Base-by-base conservation (phyloP, 805 yeast species). In the Candida manassasensis region DNA sequence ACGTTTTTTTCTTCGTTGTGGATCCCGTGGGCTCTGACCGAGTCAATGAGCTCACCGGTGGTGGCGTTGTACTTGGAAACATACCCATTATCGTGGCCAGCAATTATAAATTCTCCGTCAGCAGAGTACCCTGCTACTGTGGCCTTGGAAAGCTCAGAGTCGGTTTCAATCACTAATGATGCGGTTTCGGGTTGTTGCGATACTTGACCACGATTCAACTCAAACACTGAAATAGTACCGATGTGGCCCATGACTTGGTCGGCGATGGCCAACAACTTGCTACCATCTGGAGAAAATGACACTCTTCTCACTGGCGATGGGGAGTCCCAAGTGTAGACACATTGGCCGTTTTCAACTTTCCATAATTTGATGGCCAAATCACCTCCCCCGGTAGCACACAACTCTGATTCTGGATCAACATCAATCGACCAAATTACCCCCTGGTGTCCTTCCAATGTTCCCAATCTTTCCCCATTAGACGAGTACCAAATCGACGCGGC, bases 381-480 rank as follows among this genome's bases (percentile, higher is more conserved):
- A 37, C 96, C 96, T 43, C 93, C 79, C 22, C 96, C 97, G 3
- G 98, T 89, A 38, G 81, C 77, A 45, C 86, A 79, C 43, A 74
- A 73, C 27, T 72, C 68, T n/a, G 90, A 71, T 38, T 74, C 72
- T 27, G 67, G 60, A 59, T 86, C 93, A 30, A 88, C 81, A 58
- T 89, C 97, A 45, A 93, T 81, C 21, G 96, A 81, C 93, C 95
- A 87, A 52, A 93, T 81, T 36, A 96, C 84, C 80, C 98, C 98
- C 40, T 73, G 73, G 61, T 93, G 97, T 25, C 72, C 72, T 38
- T 67, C 78, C 48, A 86, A 76, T 41, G 99, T 93, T 34, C 98
- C 99, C 40, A 93, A 64, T 61, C 97, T 79, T 67, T 93, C 98
- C 52, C 99, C 99, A 59, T 89, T 90, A 44, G 84, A 80, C 19